These are phyloP conservation scores for Fusarium bactridioides DNA, from an alignment of 2,329 filamentous ascomycete genomes.

Conservation along the genomic window DNA sequence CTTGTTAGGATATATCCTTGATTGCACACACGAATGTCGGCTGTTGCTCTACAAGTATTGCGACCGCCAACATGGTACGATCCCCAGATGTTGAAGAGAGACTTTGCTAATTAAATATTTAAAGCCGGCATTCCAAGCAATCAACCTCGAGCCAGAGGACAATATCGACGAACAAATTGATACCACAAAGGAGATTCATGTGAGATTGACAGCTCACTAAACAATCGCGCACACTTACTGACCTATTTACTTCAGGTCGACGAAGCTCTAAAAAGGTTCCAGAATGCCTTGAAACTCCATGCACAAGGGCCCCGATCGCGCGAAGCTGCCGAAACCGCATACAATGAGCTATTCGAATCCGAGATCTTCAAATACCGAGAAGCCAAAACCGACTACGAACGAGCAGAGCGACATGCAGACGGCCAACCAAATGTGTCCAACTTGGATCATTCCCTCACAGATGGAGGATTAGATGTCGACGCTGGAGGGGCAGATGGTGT, in stretches of 20 bases:
- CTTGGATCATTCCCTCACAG: constrained; percentile 56
- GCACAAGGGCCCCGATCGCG: constrained; percentile 83
- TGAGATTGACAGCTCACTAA: constrained; percentile 39
- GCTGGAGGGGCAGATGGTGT: constrained; percentile 74
- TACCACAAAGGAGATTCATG: constrained; percentile 91
- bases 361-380: constrained; percentile 95
- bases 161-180: constrained; percentile 91
- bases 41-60: constrained; percentile 11
- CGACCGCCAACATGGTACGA: constrained; percentile 37
- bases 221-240: not conserved
- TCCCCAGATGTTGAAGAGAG: not conserved
- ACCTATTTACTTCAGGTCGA: constrained; percentile 68
- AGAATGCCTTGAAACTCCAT: constrained; percentile 88
- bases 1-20: not conserved
- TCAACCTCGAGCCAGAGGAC: constrained; percentile 95
- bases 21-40: constrained; percentile 32
- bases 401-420: constrained; percentile 67
- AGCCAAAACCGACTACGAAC: constrained; percentile 82
- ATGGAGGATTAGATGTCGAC: constrained; percentile 59
- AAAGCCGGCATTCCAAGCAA: constrained; percentile 77
- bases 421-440: constrained; percentile 51
- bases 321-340: constrained; percentile 79
- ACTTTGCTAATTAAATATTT: constrained; percentile 20
- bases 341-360: constrained; percentile 84
- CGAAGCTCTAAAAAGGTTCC: constrained; percentile 94